These are phyloP conservation scores for Phaeodactylum tricornutum DNA, from an alignment of 108 stramenopile species.

Conservation along the genomic window DNA sequence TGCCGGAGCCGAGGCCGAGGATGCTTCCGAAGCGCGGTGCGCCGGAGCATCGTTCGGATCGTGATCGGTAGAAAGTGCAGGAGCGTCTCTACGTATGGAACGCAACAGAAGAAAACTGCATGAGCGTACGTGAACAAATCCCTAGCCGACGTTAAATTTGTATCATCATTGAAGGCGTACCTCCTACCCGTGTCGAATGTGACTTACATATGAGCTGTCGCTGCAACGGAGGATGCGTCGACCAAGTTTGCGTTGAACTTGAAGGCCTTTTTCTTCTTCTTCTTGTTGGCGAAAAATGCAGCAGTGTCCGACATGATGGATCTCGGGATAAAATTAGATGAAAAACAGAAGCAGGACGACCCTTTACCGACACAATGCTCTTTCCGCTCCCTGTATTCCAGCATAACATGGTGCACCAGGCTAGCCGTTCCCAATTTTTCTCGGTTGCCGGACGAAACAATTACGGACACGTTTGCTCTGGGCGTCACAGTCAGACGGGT, in stretches of 20 bases:
- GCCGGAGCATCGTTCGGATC: slow-evolving; percentile 3
- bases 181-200: no score
- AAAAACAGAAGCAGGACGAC: no score
- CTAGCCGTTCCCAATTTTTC: no score
- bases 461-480: no score
- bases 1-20: background rate
- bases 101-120: background rate
- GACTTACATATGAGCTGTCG: slow-evolving; percentile 55
- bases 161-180: no score
- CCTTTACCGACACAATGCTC: no score
- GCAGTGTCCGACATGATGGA: slow-evolving; percentile 69
- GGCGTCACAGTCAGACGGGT: no score
- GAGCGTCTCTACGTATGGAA: slow-evolving; percentile 52
- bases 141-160: no score
- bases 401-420: no score
- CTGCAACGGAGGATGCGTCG: slow-evolving; percentile 55
- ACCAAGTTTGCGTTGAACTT: slow-evolving; percentile 87
- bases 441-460: no score
- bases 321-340: slow-evolving; percentile 1
- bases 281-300: slow-evolving; percentile 84
- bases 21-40: background rate
- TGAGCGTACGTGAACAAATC: no score
- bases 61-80: slow-evolving; percentile 46
- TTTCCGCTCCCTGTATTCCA: no score
- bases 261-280: slow-evolving; percentile 73